phyloP scores from a whole-genome alignment of 306 rosid species.

The Heteromeles arbutifolia region DNA sequence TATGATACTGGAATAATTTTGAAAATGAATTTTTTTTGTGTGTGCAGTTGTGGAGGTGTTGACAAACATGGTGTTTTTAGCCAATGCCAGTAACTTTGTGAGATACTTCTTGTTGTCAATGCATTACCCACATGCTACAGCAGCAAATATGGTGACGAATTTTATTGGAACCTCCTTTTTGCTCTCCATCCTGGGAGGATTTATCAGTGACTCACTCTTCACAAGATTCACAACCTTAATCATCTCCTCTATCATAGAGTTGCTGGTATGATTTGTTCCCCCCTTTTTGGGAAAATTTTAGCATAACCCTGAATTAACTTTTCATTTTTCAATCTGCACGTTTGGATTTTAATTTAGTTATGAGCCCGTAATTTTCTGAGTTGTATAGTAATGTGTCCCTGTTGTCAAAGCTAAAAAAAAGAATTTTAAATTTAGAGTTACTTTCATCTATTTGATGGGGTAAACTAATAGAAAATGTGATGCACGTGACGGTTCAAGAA shows the following conservation, averaged over 20 bases:
- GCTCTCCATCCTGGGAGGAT: slow-evolving; percentile 35
- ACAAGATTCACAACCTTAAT: slow-evolving; percentile 34
- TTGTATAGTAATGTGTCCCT: too few relatives aligned
- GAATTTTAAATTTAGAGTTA: too few relatives aligned
- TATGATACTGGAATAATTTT: background rate
- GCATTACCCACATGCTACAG: slow-evolving; percentile 30
- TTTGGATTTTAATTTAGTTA: too few relatives aligned
- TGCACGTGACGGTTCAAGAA: too few relatives aligned
- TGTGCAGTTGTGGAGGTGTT: slow-evolving; percentile 26
- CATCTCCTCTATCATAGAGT: slow-evolving; percentile 1
- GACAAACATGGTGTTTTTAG: slow-evolving; percentile 17
- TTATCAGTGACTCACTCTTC: slow-evolving; percentile 30
- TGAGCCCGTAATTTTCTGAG: too few relatives aligned
- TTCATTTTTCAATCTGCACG: too few relatives aligned
- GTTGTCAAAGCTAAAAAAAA: too few relatives aligned
- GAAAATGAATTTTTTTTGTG: background rate
- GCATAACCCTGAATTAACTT: too few relatives aligned
- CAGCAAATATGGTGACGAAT: slow-evolving; percentile 42
- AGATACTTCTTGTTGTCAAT: slow-evolving; percentile 20
- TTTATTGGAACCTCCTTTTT: slow-evolving; percentile 30
- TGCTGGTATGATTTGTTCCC: slow-evolving; percentile 7
- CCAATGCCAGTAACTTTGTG: slow-evolving; percentile 27
- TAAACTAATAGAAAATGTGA: too few relatives aligned
- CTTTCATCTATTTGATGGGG: too few relatives aligned
- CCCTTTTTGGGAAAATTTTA: background rate